A percentile compares a stretch with the other conserved stretches of the same genome.
phyloP scores from a whole-genome alignment of 306 rosid species.

The Fragaria ananassa region DNA sequence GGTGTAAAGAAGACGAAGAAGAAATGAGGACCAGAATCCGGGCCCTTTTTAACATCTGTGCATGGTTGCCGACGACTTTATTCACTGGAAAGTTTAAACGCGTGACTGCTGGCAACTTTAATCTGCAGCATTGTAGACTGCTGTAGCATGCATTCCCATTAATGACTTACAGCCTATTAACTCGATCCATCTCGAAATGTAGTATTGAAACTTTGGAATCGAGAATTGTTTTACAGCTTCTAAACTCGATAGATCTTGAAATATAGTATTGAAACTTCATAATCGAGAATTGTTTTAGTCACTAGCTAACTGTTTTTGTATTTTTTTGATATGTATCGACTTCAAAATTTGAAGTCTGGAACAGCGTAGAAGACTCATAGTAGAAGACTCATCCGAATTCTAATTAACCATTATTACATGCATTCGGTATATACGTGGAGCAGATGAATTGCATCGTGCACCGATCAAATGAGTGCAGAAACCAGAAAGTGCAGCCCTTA shows the following conservation, averaged over 20 bases:
- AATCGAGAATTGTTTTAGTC: no score
- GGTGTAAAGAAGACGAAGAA: not conserved
- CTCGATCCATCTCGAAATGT: not conserved
- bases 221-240: no score
- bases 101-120: not conserved
- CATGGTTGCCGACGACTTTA: constrained; percentile 1
- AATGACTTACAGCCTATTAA: not conserved
- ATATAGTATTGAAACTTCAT: no score
- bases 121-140: not conserved
- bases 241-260: no score
- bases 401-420: no score
- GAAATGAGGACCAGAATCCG: not conserved
- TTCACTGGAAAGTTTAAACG: not conserved
- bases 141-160: not conserved
- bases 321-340: no score
- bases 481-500: not conserved
- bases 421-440: not conserved
- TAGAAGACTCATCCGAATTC: no score
- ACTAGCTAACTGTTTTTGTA: no score
- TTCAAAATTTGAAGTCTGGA: no score
- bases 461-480: not conserved
- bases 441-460: not conserved
- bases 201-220: no score
- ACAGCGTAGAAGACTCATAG: not conserved
- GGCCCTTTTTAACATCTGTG: not conserved